A percentile compares a stretch with the other conserved stretches of the same genome.
Evolutionary conservation across 768 basidiomycete genomes (phyloP).

Genomic region (Boletales sp.): DNA sequence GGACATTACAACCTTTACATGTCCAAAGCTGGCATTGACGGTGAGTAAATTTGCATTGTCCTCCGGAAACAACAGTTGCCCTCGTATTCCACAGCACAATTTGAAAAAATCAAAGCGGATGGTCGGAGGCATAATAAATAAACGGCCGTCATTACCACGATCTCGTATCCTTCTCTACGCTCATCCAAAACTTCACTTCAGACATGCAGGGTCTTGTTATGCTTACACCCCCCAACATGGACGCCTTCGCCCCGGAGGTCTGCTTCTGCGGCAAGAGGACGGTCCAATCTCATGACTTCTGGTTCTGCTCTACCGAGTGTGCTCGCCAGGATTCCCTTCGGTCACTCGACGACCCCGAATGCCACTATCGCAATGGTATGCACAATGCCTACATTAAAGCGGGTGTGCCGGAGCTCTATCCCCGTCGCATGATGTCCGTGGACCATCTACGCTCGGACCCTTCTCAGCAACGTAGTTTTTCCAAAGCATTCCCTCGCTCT

Average conservation of each 20-base stretch:
- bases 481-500: neutral
- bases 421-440: conserved; percentile 11
- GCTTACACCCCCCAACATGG: conserved; percentile 2
- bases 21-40: neutral
- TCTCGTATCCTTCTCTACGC: neutral
- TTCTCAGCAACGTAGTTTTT: neutral
- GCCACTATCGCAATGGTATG: conserved; percentile 25
- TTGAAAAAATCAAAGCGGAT: conserved; percentile 5
- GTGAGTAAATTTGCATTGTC: conserved; percentile 9
- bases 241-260: conserved; percentile 10
- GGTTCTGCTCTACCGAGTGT: conserved; percentile 26
- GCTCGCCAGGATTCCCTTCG: conserved; percentile 27
- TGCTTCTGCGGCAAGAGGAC: conserved; percentile 28
- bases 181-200: neutral
- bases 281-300: conserved; percentile 23
- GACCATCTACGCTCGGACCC: neutral
- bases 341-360: conserved; percentile 18
- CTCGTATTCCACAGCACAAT: conserved; percentile 6
- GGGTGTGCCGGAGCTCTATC: neutral
- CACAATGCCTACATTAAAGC: conserved; percentile 13
- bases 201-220: conserved; percentile 1
- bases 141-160: neutral
- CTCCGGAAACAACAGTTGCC: neutral
- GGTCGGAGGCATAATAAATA: conserved; percentile 11
- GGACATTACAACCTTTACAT: neutral